Evolutionary conservation across 1,284 basidiomycete species (phyloP), one percentile per base, ranked within the genome.

Genomic region (Prillingera fragicola): DNA sequence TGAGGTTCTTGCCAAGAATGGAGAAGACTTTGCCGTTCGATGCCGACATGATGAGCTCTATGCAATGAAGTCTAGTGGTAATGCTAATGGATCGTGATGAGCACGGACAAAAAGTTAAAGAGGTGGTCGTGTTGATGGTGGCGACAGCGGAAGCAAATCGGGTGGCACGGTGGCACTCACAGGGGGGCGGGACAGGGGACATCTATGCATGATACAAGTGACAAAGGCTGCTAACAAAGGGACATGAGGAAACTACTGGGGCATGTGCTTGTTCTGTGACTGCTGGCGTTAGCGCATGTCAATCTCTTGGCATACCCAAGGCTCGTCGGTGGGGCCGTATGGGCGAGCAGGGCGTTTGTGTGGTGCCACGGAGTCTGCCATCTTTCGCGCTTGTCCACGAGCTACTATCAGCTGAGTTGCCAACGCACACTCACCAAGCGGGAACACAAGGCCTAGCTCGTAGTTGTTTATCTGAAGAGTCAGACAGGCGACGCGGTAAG

Each of bases 1-100:
- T 96, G 51, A 96, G 78, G 36, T 82, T 82, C 60, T 78, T 77
- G 44, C 86, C 85, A 21, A 82, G 77, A 43, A 87, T 76, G 32
- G 84, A 83, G 64, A 80, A 79, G 18, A 70, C 62, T 38, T 64
- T 70, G 28, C 68, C 52, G 50, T 48, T 49, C 41, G 36, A 22
- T 9, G 37, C 45, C 5, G 56, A 52, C 51, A 55, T 58, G 41
- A 17, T 48, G 39, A 28, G 26, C 26, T n/a, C n/a, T n/a, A n/a
- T n/a, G n/a, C n/a, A n/a, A 23, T 38, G 37, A 17, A 13, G 18
- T 40, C n/a, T 15, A 23, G 43, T 33, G 29, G 23, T 34, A 15
- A n/a, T 29, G 17, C 27, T 18, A 31, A 31, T 32, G 26, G 28
- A 18, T 19, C 23, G 38, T 23, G 22, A 26, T 13, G 27, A 40